Conservation (phyloP, 1,284 basidiomycete genomes). For the Heterobasidion annosum region DNA sequence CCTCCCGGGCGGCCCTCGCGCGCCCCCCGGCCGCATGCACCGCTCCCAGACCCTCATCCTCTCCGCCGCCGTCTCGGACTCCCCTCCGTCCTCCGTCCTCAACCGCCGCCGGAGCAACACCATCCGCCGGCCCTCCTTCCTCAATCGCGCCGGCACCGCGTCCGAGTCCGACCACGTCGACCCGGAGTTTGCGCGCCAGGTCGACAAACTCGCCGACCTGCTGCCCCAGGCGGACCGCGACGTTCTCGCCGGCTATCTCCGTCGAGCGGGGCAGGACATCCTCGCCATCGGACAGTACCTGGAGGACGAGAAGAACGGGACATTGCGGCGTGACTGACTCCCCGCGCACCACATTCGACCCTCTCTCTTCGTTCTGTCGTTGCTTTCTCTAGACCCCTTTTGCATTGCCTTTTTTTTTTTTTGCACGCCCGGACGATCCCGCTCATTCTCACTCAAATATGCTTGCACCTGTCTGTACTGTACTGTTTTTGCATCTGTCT, state of each 20-base stretch:
- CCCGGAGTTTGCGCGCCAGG: slow-evolving; percentile 51
- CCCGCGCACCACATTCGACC: too few relatives aligned
- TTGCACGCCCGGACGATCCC: background rate
- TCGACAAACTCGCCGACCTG: slow-evolving; percentile 66
- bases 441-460: background rate
- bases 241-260: slow-evolving; percentile 66
- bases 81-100: slow-evolving; percentile 2
- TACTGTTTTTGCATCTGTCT: background rate
- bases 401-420: background rate
- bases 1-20: slow-evolving; percentile 70
- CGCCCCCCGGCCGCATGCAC: slow-evolving; percentile 50
- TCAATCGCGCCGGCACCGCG: slow-evolving; percentile 6
- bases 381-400: background rate
- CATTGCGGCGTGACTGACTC: slow-evolving; percentile 30
- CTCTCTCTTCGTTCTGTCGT: background rate
- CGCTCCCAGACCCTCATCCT: slow-evolving; percentile 61
- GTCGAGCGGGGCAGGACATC: slow-evolving; percentile 69
- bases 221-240: slow-evolving; percentile 69
- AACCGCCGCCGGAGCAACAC: slow-evolving; percentile 28
- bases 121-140: slow-evolving; percentile 44
- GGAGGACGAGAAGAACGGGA: slow-evolving; percentile 79
- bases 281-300: slow-evolving; percentile 81
- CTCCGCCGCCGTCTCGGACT: slow-evolving; percentile 24
- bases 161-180: slow-evolving; percentile 16
- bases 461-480: background rate